A percentile compares a stretch with the other conserved stretches of the same genome.
phyloP scores from a whole-genome alignment of 257 asterid species.

The Ophiorrhiza pumila region DNA sequence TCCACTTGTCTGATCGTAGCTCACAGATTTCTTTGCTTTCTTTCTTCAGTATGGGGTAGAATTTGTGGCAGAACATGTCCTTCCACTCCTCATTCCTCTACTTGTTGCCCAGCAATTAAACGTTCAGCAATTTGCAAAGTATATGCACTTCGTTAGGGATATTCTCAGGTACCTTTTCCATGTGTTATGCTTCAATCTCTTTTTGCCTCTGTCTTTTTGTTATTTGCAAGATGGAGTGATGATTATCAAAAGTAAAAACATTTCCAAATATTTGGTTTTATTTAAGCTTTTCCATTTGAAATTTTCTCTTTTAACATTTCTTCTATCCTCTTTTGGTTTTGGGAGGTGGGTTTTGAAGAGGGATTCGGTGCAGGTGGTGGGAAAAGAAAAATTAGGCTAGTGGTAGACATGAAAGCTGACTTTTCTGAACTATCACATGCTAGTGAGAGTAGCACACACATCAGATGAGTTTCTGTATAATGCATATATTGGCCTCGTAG shows the following conservation, averaged over 20 bases:
- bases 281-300: not conserved
- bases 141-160: constrained; percentile 88
- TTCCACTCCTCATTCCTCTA: constrained; percentile 86
- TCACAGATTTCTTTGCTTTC: constrained; percentile 12
- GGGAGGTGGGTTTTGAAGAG: not conserved
- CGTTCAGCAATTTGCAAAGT: constrained; percentile 96
- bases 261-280: not conserved
- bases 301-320: not conserved
- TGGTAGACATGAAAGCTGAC: not conserved
- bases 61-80: constrained; percentile 82
- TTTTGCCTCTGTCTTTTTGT: constrained; percentile 5
- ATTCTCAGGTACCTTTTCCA: constrained; percentile 61
- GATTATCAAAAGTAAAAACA: not conserved
- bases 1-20: not conserved
- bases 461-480: not conserved
- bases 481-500: not conserved
- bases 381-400: not conserved
- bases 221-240: not conserved
- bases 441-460: not conserved
- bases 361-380: not conserved
- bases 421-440: not conserved
- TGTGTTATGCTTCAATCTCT: constrained; percentile 3
- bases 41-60: constrained; percentile 79
- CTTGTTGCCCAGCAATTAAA: constrained; percentile 89
- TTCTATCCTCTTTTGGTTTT: not conserved